Evolutionary conservation across 2,329 filamentous ascomycete genomes (phyloP), one percentile per base, ranked within the genome.

Genomic region (Aspergillus sojae): DNA sequence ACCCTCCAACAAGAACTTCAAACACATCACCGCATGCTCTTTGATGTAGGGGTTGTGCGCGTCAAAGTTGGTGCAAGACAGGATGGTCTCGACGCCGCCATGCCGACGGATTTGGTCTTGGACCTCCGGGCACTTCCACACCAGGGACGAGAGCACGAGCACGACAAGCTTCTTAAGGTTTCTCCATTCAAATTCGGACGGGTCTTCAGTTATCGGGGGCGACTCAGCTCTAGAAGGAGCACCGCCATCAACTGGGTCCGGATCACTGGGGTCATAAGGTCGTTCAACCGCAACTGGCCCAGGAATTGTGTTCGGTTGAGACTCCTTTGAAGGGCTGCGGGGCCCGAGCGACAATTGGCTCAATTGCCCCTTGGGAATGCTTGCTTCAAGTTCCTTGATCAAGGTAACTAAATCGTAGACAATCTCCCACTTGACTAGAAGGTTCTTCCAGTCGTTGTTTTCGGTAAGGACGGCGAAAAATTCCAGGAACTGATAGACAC

Each of bases 121-220:
- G 0, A 97, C 94, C 10, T 88, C 86, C 1, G 90, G 86, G 70
- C 91, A 92, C 56, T 95, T 95, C 84, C 95, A 96, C 4, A 97
- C 89, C 0, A 98, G 86, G 0, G 91, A 93, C 0, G 92, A 94
- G 12, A 98, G 86, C 41, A 97, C 95, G 57, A 95, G 89, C 14
- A 98, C 91, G 48, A 96, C 93, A 63, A 97, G 89, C 56, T 93
- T 95, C 80, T 98, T 98, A 71, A 97, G 89, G 61, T 95, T 96
- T 78, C 80, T 91, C 88, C 88, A 90, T 75, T 89, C 87, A 63
- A 89, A 90, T 68, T 89, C 87, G 0, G 84, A 86, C 0, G 88
- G 88, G 69, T 89, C 87, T 68, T 89, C 86, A 62, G 86, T 83
- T 62, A 83, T 73, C 62, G 85, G 75, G 64, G 83, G 82, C 12